Evolutionary conservation across 176 grass and related monocot species (phyloP).

Genomic region (Triticum dicoccoides): DNA sequence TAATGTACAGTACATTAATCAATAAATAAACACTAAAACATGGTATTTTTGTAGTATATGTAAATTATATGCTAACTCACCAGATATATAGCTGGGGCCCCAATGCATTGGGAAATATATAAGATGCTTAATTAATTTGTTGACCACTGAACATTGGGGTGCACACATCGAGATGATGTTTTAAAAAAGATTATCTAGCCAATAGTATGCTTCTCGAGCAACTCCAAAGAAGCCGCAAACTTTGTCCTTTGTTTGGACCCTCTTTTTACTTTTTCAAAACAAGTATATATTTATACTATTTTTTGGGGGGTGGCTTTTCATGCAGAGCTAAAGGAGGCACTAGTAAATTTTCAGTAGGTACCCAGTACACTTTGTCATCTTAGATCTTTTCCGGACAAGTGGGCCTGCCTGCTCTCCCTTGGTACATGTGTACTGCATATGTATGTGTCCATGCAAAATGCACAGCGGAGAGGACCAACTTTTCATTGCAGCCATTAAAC

Average conservation of each 20-base stretch:
- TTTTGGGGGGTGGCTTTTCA: not conserved
- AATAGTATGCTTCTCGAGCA: not conserved
- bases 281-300: not conserved
- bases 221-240: conserved; percentile 11
- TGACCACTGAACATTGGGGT: not conserved
- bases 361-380: conserved; percentile 20
- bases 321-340: not conserved
- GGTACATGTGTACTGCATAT: not conserved
- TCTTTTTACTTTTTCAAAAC: not conserved
- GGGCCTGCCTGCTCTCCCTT: conserved; percentile 19
- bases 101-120: not conserved
- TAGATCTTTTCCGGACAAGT: conserved; percentile 23
- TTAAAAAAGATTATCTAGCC: not conserved
- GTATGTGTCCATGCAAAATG: conserved; percentile 15
- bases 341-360: conserved; percentile 1
- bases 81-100: not conserved
- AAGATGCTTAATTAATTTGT: not conserved
- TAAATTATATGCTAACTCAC: not conserved
- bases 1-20: not conserved
- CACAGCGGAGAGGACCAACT: not conserved
- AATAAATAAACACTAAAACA: not conserved
- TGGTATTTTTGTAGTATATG: not conserved
- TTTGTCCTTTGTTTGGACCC: conserved; percentile 29
- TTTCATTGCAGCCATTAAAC: conserved; percentile 40
- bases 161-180: not conserved